Evolutionary conservation across 148 eudicot species (phyloP), one percentile per base, ranked within the genome.

Genomic region (Vaccinium myrtillus): DNA sequence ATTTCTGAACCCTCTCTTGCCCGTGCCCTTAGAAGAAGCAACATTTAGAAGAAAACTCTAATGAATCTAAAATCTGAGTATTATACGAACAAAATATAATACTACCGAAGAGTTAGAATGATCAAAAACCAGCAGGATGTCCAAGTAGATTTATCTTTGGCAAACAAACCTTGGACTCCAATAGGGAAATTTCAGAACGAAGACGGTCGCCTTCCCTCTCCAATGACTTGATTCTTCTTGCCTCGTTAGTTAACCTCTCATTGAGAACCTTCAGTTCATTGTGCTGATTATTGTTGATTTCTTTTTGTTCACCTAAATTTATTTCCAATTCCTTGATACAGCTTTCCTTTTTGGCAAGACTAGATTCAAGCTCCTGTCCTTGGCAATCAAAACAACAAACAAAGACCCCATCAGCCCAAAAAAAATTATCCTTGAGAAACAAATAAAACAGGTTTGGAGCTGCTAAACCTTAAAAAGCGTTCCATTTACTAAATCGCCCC

Each of bases 151-250:
- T 63, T 50, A 3, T 74, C 50, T 48, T 56, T 46, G 79, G 75
- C 25, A 85, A 77, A 65, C 90, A 76, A 89, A 97, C 99, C 98
- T 97, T 97, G 75, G 98, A 91, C 88, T 97, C 99, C 89, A 97
- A 89, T 74, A 97, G 83, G 76, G 96, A 89, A 86, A 97, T 95
- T 86, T 97, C 95, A 43, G 98, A 93, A 82, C 95, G 98, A 86
- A 93, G 92, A 32, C 94, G 93, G 73, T 94, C 98, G 49, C 90
- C 92, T 84, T 97, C 99, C 86, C 98, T 90, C 94, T 95, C 98
- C 80, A 95, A 85, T 80, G 94, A 92, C 89, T 95, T 97, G 67
- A 92, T 88, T 90, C 91, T 90, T 88, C 94, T 92, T 53, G 91
- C 93, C 89, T 95, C 98, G 86, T 87, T 92, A 83, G 84, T 92